These are phyloP conservation scores for Asterochloris erici DNA, from an alignment of 139 green algal species.

Conservation along the genomic window DNA sequence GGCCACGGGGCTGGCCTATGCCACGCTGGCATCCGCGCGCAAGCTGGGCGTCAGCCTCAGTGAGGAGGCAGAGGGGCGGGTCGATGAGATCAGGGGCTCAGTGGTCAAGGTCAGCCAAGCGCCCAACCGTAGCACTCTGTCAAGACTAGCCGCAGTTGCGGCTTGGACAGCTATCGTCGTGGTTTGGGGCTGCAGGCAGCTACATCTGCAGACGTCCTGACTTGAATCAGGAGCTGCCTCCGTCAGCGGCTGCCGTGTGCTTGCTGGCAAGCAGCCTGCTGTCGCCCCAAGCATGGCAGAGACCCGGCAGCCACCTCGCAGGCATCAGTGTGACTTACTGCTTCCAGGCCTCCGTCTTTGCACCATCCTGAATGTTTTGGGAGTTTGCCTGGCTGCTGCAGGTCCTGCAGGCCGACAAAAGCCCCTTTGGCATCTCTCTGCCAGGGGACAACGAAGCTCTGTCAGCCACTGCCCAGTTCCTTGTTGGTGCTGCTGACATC, in stretches of 20 bases:
- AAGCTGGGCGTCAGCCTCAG: not conserved
- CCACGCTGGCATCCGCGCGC: constrained; percentile 9
- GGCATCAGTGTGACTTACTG: too few species aligned
- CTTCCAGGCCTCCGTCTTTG: too few species aligned
- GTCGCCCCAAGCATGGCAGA: too few species aligned
- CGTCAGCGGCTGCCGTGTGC: too few species aligned
- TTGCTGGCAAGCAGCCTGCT: too few species aligned
- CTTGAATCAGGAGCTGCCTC: too few species aligned
- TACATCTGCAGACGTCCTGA: too few species aligned
- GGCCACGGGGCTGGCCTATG: constrained; percentile 11
- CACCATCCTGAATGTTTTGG: too few species aligned
- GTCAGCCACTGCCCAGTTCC: constrained; percentile 2
- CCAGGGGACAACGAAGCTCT: constrained; percentile 1
- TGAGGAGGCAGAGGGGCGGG: constrained; percentile 1
- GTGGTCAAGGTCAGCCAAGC: not conserved
- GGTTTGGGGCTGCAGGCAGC: too few species aligned
- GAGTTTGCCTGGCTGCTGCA: not conserved
- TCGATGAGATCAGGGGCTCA: constrained; percentile 12
- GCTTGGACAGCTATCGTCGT: too few species aligned
- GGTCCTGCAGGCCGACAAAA: constrained; percentile 5
- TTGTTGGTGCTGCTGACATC: constrained; percentile 13
- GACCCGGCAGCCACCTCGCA: too few species aligned
- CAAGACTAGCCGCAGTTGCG: too few species aligned
- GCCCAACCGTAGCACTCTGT: not conserved
- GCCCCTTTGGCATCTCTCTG: not conserved